Evolutionary conservation across 176 grass and related monocot genomes (phyloP).

Genomic region (Miscanthus lutarioriparius): DNA sequence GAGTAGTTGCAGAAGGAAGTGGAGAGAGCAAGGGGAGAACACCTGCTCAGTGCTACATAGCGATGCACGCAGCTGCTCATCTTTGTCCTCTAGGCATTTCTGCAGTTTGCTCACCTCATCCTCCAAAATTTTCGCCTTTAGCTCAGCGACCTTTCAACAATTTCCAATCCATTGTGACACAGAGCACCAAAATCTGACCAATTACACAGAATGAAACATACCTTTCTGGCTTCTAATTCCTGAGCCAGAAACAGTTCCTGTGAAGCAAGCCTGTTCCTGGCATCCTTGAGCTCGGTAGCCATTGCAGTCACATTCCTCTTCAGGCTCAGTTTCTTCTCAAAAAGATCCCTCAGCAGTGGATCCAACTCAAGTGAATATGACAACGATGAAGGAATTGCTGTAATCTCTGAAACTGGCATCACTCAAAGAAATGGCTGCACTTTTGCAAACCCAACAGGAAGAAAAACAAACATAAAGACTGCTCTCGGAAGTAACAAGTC

Average conservation of each 20-base stretch:
- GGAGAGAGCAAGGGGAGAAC: neutral
- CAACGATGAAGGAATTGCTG: neutral
- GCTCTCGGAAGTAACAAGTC: neutral
- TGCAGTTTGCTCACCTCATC: constrained; percentile 50
- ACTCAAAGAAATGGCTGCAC: neutral
- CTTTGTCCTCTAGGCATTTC: constrained; percentile 47
- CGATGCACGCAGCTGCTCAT: constrained; percentile 37
- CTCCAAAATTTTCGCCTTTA: constrained; percentile 43
- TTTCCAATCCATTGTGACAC: neutral
- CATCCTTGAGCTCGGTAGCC: constrained; percentile 55
- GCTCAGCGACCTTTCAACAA: constrained; percentile 45
- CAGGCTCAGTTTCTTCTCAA: constrained; percentile 60
- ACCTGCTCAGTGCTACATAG: constrained; percentile 41
- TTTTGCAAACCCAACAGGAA: neutral
- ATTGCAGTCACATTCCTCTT: constrained; percentile 50
- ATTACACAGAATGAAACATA: neutral
- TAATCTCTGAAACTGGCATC: constrained; percentile 29
- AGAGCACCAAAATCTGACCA: neutral
- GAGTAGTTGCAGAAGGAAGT: neutral
- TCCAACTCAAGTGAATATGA: constrained; percentile 42
- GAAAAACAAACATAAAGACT: neutral
- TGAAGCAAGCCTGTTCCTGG: constrained; percentile 31
- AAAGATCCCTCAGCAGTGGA: constrained; percentile 54
- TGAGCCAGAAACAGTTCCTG: constrained; percentile 36
- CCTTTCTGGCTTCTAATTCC: constrained; percentile 45